phyloP scores from a whole-genome alignment of 108 stramenopile species.

The Pseudonitzschia multiseries region DNA sequence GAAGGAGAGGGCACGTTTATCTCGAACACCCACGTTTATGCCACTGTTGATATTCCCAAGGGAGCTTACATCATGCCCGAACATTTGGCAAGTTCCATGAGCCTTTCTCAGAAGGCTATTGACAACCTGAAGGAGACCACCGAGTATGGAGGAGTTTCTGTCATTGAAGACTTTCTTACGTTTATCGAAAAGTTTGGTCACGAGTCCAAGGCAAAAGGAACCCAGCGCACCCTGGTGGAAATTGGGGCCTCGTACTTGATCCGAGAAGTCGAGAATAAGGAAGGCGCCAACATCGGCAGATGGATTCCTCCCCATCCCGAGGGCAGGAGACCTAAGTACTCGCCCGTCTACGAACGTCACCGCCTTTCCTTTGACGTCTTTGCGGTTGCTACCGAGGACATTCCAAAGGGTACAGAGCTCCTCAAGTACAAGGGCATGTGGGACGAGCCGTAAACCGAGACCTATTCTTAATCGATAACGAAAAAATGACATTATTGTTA shows the following conservation, averaged over 20 bases:
- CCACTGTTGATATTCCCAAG: conserved; percentile 73
- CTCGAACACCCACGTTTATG: conserved; percentile 48
- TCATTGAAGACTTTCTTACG: conserved; percentile 73
- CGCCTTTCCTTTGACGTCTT: conserved; percentile 79
- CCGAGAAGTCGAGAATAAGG: conserved; percentile 43
- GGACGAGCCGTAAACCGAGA: conserved; percentile 16
- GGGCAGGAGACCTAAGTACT: conserved; percentile 66
- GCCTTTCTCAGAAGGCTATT: conserved; percentile 52
- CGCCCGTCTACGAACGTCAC: conserved; percentile 85
- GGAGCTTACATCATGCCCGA: conserved; percentile 84
- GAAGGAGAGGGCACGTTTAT: conserved; percentile 30
- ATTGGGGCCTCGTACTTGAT: conserved; percentile 77
- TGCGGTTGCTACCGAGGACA: conserved; percentile 76
- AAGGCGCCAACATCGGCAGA: conserved; percentile 67
- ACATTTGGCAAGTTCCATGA: conserved; percentile 69
- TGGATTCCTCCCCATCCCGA: conserved; percentile 78
- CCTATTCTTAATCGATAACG: not conserved
- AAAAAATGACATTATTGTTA: not conserved
- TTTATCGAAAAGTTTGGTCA: conserved; percentile 52
- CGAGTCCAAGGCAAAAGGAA: conserved; percentile 46
- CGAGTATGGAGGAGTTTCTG: conserved; percentile 48
- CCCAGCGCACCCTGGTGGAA: conserved; percentile 66
- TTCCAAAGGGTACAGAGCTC: conserved; percentile 59
- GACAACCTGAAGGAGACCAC: conserved; percentile 44
- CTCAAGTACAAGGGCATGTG: conserved; percentile 42